These are phyloP conservation scores for Golubevia pallescens DNA, from an alignment of 1,284 basidiomycete genomes.

Conservation along the genomic window DNA sequence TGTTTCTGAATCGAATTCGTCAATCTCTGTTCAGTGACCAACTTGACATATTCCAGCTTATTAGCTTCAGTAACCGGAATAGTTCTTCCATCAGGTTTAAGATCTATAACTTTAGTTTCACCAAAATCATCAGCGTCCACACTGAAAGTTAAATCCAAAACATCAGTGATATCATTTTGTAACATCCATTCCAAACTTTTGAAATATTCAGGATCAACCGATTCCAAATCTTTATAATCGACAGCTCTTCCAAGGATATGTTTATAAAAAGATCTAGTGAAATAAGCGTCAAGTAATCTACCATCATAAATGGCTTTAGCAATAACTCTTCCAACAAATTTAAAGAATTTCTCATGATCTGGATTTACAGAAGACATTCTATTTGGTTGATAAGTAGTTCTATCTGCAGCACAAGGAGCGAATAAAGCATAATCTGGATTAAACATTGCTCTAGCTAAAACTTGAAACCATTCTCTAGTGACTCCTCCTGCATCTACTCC, in stretches of 20 bases:
- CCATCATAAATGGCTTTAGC: constrained; percentile 64
- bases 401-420: constrained; percentile 62
- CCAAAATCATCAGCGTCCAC: constrained; percentile 81
- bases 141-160: constrained; percentile 83
- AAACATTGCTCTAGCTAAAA: constrained; percentile 62
- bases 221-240: constrained; percentile 59
- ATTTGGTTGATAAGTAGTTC: constrained; percentile 66
- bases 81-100: constrained; percentile 45
- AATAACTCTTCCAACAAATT: constrained; percentile 60
- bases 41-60: constrained; percentile 92
- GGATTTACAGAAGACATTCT: constrained; percentile 58
- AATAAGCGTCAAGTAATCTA: constrained; percentile 59
- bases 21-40: constrained; percentile 86
- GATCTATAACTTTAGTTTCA: constrained; percentile 54
- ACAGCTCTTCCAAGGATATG: constrained; percentile 57
- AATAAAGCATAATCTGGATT: constrained; percentile 63
- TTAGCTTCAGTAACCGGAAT: constrained; percentile 75
- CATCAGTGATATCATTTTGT: constrained; percentile 70
- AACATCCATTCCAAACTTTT: constrained; percentile 71
- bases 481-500: constrained; percentile 63
- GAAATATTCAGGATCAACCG: constrained; percentile 74
- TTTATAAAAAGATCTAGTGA: constrained; percentile 68
- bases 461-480: constrained; percentile 62
- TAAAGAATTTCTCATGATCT: constrained; percentile 59
- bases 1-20: constrained; percentile 96